A percentile compares a stretch with the other conserved stretches of the same genome.
These are phyloP conservation scores for Daedaleopsis nitida DNA, from an alignment of 768 basidiomycete genomes.

Conservation along the genomic window DNA sequence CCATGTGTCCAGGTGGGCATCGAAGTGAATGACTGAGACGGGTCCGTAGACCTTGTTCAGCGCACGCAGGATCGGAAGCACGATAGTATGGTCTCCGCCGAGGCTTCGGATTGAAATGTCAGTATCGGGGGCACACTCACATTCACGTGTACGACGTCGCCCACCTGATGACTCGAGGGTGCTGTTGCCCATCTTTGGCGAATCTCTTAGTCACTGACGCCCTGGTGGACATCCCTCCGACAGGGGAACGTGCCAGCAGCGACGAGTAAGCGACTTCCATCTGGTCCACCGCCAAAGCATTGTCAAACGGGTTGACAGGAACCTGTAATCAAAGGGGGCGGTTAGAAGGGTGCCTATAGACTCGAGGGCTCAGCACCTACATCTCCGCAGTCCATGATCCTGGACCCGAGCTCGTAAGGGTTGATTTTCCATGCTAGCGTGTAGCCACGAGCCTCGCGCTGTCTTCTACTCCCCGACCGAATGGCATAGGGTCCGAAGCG, in stretches of 20 bases:
- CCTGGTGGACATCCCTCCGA: constrained; percentile 21
- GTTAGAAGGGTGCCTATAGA: not conserved
- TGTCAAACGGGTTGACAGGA: constrained; percentile 80
- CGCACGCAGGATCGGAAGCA: constrained; percentile 81
- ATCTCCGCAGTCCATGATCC: constrained; percentile 84
- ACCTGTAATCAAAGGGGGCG: constrained; percentile 44
- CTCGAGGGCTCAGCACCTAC: constrained; percentile 37
- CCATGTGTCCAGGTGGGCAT: constrained; percentile 78
- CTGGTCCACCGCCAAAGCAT: constrained; percentile 80
- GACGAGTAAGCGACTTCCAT: constrained; percentile 86
- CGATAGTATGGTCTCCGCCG: constrained; percentile 91
- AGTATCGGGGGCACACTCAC: not conserved
- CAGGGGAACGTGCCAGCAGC: constrained; percentile 59
- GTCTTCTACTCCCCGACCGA: constrained; percentile 74
- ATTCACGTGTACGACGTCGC: not conserved
- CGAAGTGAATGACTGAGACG: constrained; percentile 83
- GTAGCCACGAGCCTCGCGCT: constrained; percentile 60
- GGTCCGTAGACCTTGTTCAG: constrained; percentile 80
- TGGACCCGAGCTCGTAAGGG: constrained; percentile 59
- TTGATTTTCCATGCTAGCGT: constrained; percentile 72
- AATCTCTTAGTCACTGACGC: constrained; percentile 32
- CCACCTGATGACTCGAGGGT: constrained; percentile 73
- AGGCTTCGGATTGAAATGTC: constrained; percentile 23
- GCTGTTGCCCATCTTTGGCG: constrained; percentile 60
- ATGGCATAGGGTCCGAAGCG: constrained; percentile 89